Conservation (phyloP, 1,284 basidiomycete genomes). For the Ganoderma leucocontextum region DNA sequence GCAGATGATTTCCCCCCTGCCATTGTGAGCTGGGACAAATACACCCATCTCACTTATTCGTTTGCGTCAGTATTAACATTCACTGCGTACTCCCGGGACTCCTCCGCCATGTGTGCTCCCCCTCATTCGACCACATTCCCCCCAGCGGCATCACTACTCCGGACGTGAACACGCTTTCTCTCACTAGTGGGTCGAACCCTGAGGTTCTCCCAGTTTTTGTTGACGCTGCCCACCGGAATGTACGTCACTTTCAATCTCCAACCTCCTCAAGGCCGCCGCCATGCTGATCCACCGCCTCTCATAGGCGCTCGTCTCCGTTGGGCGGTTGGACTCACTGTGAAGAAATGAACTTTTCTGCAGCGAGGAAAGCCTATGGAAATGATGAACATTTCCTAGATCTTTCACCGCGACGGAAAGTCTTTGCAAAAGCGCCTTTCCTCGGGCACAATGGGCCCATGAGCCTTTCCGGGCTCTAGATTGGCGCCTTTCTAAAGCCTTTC, state of each 20-base stretch:
- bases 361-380: too few relatives aligned
- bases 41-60: conserved; percentile 70
- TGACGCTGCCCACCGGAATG: conserved; percentile 40
- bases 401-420: too few relatives aligned
- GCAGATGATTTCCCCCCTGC: conserved; percentile 53
- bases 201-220: conserved; percentile 42
- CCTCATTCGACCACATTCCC: neutral
- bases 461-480: too few relatives aligned
- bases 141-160: conserved; percentile 37
- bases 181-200: conserved; percentile 34
- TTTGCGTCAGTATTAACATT: conserved; percentile 60
- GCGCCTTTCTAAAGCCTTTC: too few relatives aligned
- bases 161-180: conserved; percentile 33
- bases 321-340: too few relatives aligned
- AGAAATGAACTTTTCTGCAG: too few relatives aligned
- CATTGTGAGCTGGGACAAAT: conserved; percentile 65
- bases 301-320: conserved; percentile 75
- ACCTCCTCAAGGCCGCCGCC: conserved; percentile 64
- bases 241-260: conserved; percentile 48
- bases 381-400: too few relatives aligned
- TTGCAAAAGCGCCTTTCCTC: too few relatives aligned
- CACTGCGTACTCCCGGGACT: neutral
- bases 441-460: too few relatives aligned
- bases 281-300: conserved; percentile 77
- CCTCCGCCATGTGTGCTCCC: neutral